Evolutionary conservation across 2,329 filamentous ascomycete species (phyloP), one percentile per base, ranked within the genome.

Genomic region (Fusarium sp.): DNA sequence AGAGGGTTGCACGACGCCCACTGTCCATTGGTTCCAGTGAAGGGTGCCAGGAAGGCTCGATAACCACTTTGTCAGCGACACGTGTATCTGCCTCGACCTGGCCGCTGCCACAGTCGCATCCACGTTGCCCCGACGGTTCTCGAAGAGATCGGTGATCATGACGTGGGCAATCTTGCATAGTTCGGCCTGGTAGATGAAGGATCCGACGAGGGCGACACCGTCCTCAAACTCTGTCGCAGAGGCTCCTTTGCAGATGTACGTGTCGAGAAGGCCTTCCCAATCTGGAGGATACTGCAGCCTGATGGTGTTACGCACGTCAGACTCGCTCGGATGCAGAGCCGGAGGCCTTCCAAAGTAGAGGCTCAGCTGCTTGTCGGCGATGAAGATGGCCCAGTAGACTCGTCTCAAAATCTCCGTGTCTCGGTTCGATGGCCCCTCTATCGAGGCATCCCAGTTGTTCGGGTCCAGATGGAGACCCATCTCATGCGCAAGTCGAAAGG

Each of bases 401-500:
- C 83, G 77, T 7, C 83, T 78, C 4, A 83, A 73, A 14, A 85
- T 81, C 65, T 85, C 83, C n/a, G 81, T 78, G 27, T 85, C 83
- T 1, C 75, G 70, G 29, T 75, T 74, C 20, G 61, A 74, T 4
- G 59, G 46, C 29, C 58, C 69, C 36, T 83, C 81, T 5, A 76
- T 75, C 7, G 79, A 77, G 20, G 77, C 76, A 46, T 81, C 79
- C 83, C 83, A 85, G 67, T 85, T 85, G 55, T 78, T 83, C 1
- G 83, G 83, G 54, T 85, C 83, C 0, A 85, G 78, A 67, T 85
- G 83, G 14, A 85, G 77, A 1, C 83, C 83, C 83, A 85, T 85
- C 67, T 84, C 83, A 55, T 85, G 83, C 0, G 83, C 81, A 13
- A 85, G 76, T 4, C 83, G 80, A 66, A 84, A 85, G 8, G 83